These are phyloP conservation scores for Penicillium silybi DNA, from an alignment of 495 filamentous ascomycete genomes.

Conservation along the genomic window DNA sequence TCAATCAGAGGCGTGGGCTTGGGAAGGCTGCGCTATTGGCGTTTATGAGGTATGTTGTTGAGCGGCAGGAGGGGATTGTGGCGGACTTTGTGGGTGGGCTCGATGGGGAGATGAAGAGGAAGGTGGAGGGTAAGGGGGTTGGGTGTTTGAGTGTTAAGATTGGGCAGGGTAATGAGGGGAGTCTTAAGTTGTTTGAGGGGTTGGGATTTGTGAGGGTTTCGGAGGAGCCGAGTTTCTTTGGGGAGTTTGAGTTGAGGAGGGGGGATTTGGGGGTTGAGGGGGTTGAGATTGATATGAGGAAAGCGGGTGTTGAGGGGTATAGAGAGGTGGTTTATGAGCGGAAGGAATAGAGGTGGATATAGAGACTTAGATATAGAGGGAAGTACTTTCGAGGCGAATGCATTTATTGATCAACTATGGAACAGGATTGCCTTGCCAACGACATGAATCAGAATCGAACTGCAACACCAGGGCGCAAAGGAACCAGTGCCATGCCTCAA, in stretches of 20 bases:
- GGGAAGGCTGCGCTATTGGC: conserved; percentile 61
- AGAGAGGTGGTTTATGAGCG: conserved; percentile 36
- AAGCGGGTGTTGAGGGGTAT: conserved; percentile 38
- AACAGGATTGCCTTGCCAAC: neutral
- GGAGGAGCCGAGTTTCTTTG: conserved; percentile 59
- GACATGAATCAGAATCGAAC: too few relatives aligned
- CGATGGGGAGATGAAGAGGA: conserved; percentile 12
- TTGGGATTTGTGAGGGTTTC: conserved; percentile 50
- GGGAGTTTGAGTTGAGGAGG: conserved; percentile 56
- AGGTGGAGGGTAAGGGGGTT: conserved; percentile 13
- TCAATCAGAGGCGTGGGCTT: conserved; percentile 57
- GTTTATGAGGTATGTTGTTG: conserved; percentile 63
- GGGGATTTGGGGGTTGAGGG: conserved; percentile 23
- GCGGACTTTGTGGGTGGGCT: conserved; percentile 49
- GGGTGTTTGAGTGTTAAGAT: conserved; percentile 59
- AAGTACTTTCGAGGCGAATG: neutral
- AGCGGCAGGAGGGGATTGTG: conserved; percentile 48
- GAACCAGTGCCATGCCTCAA: neutral
- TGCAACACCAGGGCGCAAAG: too few relatives aligned
- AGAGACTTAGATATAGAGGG: neutral
- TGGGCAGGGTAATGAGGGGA: conserved; percentile 48
- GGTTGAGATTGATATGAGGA: conserved; percentile 21
- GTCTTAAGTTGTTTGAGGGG: conserved; percentile 58
- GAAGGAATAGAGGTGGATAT: conserved; percentile 8
- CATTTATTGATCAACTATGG: neutral